Conservation (phyloP, 2,329 filamentous ascomycete genomes). For the Ambrosiella beaveri region DNA sequence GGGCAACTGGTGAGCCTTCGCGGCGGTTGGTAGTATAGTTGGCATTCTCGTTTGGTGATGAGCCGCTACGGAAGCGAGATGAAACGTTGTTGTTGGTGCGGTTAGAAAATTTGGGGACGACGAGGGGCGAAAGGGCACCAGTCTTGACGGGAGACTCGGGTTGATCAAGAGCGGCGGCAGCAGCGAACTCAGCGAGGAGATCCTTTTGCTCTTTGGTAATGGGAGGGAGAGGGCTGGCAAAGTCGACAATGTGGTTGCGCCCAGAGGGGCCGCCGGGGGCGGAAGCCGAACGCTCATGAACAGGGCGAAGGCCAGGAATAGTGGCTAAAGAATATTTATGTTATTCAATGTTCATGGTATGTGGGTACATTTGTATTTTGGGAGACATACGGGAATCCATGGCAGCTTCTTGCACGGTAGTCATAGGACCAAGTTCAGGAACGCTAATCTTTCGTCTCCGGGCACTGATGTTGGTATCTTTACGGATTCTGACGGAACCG, state of each 20-base stretch:
- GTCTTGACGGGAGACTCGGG: conserved; percentile 7
- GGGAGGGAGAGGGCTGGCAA: conserved; percentile 12
- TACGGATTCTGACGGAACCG: conserved; percentile 31
- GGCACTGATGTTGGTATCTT: conserved; percentile 39
- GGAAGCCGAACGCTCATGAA: conserved; percentile 48
- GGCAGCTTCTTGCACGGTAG: conserved; percentile 46
- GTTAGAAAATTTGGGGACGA: conserved; percentile 7
- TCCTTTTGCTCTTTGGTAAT: conserved; percentile 20
- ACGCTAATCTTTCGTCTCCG: conserved; percentile 47
- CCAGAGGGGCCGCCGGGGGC: conserved; percentile 27
- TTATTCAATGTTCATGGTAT: background rate
- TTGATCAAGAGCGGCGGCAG: background rate
- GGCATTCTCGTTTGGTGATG: conserved; percentile 6
- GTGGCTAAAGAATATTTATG: conserved; percentile 32
- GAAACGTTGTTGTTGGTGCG: background rate
- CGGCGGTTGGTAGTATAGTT: conserved; percentile 1
- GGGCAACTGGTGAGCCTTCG: conserved; percentile 2
- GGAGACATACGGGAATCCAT: conserved; percentile 48
- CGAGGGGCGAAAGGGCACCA: conserved; percentile 2
- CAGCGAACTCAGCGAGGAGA: conserved; percentile 11
- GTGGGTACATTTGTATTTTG: background rate
- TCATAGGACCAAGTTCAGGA: conserved; percentile 49
- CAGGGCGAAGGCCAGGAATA: conserved; percentile 45
- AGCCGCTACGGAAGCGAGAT: conserved; percentile 9
- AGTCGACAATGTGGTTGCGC: conserved; percentile 9